Percentiles rank a stretch among this genome's conserved stretches.
Evolutionary conservation across 2,329 filamentous ascomycete genomes (phyloP).

Genomic region (Fusarium praegraminearum): DNA sequence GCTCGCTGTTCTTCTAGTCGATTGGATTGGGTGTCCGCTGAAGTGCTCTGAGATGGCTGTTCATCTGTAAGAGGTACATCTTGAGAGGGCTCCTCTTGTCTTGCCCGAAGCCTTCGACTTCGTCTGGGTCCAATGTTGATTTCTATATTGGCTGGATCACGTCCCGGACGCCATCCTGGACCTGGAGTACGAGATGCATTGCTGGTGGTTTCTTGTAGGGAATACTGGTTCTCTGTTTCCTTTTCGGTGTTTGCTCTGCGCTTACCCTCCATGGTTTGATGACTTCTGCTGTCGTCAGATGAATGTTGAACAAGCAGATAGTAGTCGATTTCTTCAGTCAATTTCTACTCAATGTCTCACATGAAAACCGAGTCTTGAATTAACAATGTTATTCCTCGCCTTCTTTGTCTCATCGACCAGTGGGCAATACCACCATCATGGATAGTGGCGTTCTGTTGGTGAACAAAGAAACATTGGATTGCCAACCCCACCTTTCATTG

Average conservation of each 20-base stretch:
- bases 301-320: neutral
- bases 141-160: constrained; percentile 33
- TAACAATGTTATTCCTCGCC: neutral
- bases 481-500: constrained; percentile 2
- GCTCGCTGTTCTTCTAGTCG: neutral
- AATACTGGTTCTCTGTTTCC: neutral
- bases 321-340: neutral
- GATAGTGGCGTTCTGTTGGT: constrained; percentile 30
- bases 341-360: neutral
- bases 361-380: neutral
- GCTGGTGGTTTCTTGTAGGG: neutral
- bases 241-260: constrained; percentile 6
- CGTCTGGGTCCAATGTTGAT: constrained; percentile 33
- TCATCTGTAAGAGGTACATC: neutral
- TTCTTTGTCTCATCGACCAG: constrained; percentile 22
- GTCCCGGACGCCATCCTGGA: constrained; percentile 36
- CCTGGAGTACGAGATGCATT: neutral
- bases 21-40: neutral
- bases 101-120: constrained; percentile 13
- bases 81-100: neutral
- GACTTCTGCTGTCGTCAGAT: neutral
- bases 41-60: neutral
- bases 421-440: neutral
- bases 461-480: constrained; percentile 39
- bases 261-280: constrained; percentile 16